phyloP scores from a whole-genome alignment of 2,329 filamentous ascomycete species.

The Tricladium varicosporioides region DNA sequence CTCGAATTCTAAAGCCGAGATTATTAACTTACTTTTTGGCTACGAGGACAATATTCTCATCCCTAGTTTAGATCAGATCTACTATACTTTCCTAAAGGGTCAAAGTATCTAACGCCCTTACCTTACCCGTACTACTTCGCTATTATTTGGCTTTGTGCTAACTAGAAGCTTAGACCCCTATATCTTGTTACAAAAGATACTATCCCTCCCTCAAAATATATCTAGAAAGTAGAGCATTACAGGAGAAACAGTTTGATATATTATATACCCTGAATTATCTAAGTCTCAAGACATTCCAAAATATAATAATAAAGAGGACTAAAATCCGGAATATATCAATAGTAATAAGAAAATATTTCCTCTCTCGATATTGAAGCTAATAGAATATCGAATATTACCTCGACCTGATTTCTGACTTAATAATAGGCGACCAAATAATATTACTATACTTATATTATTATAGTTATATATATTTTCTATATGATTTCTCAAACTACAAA shows the following conservation, averaged over 20 bases:
- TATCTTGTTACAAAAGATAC: background rate
- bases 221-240: background rate
- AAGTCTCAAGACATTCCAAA: background rate
- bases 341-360: slow-evolving; percentile 8
- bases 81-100: background rate
- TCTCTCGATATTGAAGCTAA: slow-evolving; percentile 6
- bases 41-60: background rate
- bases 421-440: slow-evolving; percentile 4
- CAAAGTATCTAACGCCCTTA: background rate
- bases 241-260: background rate
- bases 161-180: background rate
- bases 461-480: slow-evolving; percentile 10
- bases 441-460: slow-evolving; percentile 10
- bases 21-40: background rate
- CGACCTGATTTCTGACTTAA: slow-evolving; percentile 1
- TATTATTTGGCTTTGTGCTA: background rate
- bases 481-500: slow-evolving; percentile 10
- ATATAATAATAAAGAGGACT: background rate
- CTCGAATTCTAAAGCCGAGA: background rate
- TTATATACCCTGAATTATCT: background rate
- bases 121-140: background rate
- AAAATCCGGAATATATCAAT: slow-evolving; percentile 2
- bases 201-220: background rate
- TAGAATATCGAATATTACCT: slow-evolving; percentile 3
- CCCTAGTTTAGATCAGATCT: slow-evolving; percentile 1